Conservation (phyloP, 176 grass and related monocot species). For the Rhipidocladum racemiflorum region DNA sequence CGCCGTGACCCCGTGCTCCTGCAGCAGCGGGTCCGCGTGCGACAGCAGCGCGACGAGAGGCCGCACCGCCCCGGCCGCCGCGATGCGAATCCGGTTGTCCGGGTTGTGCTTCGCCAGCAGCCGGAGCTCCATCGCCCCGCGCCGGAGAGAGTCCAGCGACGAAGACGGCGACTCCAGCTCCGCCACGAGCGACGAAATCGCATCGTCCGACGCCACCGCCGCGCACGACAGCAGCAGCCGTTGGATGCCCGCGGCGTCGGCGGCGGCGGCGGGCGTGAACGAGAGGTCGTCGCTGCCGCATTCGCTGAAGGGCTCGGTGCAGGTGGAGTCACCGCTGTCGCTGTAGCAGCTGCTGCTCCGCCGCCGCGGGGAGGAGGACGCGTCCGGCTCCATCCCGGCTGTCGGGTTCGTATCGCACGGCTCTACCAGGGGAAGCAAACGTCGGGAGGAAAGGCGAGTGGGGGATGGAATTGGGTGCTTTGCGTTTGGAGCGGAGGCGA, state of each 20-base stretch:
- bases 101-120: constrained; percentile 83
- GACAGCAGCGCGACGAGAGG: constrained; percentile 72
- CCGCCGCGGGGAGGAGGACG: constrained; percentile 47
- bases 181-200: constrained; percentile 50
- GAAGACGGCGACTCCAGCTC: constrained; percentile 50
- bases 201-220: constrained; percentile 61
- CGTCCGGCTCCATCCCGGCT: constrained; percentile 44
- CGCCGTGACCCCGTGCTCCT: constrained; percentile 85
- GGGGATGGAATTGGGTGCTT: constrained; percentile 41
- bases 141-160: constrained; percentile 59
- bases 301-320: constrained; percentile 76
- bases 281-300: constrained; percentile 68
- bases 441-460: background rate
- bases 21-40: constrained; percentile 69
- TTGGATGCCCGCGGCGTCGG: constrained; percentile 41
- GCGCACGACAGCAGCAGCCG: constrained; percentile 60
- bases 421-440: background rate
- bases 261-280: background rate
- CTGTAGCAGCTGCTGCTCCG: constrained; percentile 58
- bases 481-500: constrained; percentile 32
- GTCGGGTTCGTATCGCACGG: background rate
- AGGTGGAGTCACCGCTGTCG: constrained; percentile 75
- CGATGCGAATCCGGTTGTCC: constrained; percentile 90
- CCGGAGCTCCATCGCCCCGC: constrained; percentile 66
- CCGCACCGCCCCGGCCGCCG: constrained; percentile 53